Evolutionary conservation across 345 rosid species (phyloP).

Genomic region (Corchorus olitorius): DNA sequence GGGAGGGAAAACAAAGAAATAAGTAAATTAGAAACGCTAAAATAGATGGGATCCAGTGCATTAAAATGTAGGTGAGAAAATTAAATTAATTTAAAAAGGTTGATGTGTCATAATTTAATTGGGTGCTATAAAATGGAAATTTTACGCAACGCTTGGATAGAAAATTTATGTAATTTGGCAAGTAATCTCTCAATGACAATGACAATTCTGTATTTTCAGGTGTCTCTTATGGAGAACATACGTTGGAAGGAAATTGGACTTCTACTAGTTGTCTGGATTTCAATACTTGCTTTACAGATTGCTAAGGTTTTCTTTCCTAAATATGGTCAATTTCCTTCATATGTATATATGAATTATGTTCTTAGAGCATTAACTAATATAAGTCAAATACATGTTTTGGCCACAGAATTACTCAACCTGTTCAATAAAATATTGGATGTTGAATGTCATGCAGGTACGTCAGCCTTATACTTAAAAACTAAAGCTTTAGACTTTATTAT

Average conservation of each 20-base stretch:
- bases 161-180: not conserved
- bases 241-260: slow-evolving; percentile 51
- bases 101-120: too few species aligned
- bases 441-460: slow-evolving; percentile 44
- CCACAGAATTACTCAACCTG: slow-evolving; percentile 47
- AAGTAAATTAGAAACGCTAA: too few species aligned
- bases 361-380: not conserved
- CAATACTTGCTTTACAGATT: slow-evolving; percentile 43
- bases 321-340: not conserved
- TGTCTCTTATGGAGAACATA: slow-evolving; percentile 43
- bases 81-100: too few species aligned
- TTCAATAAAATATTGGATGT: slow-evolving; percentile 41
- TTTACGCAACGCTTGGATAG: too few species aligned
- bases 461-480: not conserved
- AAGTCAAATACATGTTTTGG: not conserved
- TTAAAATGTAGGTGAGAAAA: too few species aligned
- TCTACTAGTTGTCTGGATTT: slow-evolving; percentile 42
- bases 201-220: slow-evolving; percentile 26
- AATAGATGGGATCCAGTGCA: too few species aligned
- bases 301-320: slow-evolving; percentile 35
- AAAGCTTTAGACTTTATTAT: too few species aligned
- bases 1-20: too few species aligned
- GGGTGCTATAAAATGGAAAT: too few species aligned
- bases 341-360: not conserved
- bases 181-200: not conserved